phyloP scores from a whole-genome alignment of 2,329 filamentous ascomycete species.

The Arthroderma sp. region DNA sequence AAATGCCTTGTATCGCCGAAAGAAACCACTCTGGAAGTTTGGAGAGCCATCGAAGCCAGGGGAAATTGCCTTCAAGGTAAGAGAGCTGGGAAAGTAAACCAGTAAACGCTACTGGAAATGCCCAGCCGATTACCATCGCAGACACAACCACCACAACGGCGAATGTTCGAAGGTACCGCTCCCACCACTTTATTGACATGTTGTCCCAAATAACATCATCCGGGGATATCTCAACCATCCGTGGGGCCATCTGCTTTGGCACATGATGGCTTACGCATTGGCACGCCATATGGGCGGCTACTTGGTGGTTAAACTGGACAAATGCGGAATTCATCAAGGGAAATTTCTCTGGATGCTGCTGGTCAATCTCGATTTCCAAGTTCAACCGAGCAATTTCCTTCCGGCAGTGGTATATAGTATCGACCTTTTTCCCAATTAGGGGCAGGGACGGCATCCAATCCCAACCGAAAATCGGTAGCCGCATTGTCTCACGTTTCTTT shows the following conservation, averaged over 20 bases:
- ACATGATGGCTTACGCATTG: constrained; percentile 83
- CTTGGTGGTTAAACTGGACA: constrained; percentile 96
- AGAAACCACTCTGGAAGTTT: constrained; percentile 47
- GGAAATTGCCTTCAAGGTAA: constrained; percentile 49
- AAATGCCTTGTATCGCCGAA: constrained; percentile 66
- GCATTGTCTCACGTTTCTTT: constrained; percentile 75
- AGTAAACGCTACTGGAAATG: constrained; percentile 79
- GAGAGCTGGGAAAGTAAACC: constrained; percentile 68
- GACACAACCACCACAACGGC: constrained; percentile 52
- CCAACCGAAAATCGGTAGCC: constrained; percentile 49
- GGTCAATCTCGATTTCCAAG: constrained; percentile 80
- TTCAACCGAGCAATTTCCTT: constrained; percentile 78
- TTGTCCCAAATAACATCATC: constrained; percentile 94
- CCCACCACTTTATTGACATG: constrained; percentile 92
- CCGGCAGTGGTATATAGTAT: constrained; percentile 86
- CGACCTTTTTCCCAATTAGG: constrained; percentile 74
- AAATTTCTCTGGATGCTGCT: constrained; percentile 70
- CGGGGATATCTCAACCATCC: constrained; percentile 85
- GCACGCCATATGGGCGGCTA: constrained; percentile 95
- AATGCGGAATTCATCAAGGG: constrained; percentile 94
- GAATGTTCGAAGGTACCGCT: constrained; percentile 60
- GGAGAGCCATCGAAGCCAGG: constrained; percentile 59
- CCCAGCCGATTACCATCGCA: constrained; percentile 77
- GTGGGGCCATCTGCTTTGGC: constrained; percentile 83
- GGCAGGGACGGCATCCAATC: constrained; percentile 68